Evolutionary conservation across 1,284 basidiomycete species (phyloP).

Genomic region (Cryptococcus sp.): DNA sequence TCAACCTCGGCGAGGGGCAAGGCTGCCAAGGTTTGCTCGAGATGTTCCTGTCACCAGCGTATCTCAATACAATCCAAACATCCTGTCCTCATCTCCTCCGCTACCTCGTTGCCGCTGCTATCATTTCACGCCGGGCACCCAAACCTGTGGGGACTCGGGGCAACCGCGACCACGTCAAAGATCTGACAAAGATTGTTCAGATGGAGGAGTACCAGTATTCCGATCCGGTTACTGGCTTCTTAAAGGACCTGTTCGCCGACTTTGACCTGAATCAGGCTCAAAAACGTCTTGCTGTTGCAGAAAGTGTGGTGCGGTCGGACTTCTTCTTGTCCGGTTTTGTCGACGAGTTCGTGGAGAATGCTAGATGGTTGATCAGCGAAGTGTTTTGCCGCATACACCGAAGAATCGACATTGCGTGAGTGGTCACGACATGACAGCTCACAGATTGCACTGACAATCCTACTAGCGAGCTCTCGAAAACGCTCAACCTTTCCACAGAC

Average conservation of each 20-base stretch:
- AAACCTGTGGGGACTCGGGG: slow-evolving; percentile 41
- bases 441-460: slow-evolving; percentile 1
- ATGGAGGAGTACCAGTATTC: slow-evolving; percentile 93
- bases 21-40: slow-evolving; percentile 81
- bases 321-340: slow-evolving; percentile 91
- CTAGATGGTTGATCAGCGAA: slow-evolving; percentile 91
- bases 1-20: slow-evolving; percentile 90
- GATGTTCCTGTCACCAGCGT: slow-evolving; percentile 91
- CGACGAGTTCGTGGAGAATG: slow-evolving; percentile 94
- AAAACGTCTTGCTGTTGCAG: slow-evolving; percentile 74
- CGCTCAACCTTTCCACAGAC: slow-evolving; percentile 85
- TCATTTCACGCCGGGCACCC: slow-evolving; percentile 75
- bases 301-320: slow-evolving; percentile 82
- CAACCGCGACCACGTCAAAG: slow-evolving; percentile 79
- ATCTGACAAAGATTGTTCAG: slow-evolving; percentile 86
- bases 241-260: slow-evolving; percentile 89
- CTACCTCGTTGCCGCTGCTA: slow-evolving; percentile 89
- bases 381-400: slow-evolving; percentile 98
- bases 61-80: slow-evolving; percentile 98
- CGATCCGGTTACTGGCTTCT: slow-evolving; percentile 90
- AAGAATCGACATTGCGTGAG: slow-evolving; percentile 88
- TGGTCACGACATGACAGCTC: slow-evolving; percentile 18
- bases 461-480: slow-evolving; percentile 80
- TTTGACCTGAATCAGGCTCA: slow-evolving; percentile 91
- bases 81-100: slow-evolving; percentile 92